Evolutionary conservation across 495 filamentous ascomycete genomes (phyloP).

Genomic region (Letharia columbiana): DNA sequence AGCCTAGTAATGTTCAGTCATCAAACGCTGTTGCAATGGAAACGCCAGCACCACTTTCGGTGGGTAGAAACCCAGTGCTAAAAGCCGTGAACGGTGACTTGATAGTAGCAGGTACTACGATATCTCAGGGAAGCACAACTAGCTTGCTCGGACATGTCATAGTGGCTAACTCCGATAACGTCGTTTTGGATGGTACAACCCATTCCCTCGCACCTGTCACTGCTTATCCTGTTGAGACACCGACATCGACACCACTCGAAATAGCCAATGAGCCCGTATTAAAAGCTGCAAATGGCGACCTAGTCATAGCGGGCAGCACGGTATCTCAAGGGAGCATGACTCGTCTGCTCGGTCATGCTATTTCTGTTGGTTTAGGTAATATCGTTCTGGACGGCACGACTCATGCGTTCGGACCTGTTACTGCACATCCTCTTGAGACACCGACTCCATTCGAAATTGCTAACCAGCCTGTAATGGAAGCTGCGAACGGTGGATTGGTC

Average conservation of each 20-base stretch:
- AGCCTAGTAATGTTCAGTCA: not conserved
- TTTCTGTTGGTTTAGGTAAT: not conserved
- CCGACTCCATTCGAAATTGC: conserved; percentile 4
- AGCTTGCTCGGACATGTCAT: not conserved
- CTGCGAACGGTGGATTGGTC: not conserved
- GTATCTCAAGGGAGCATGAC: not conserved
- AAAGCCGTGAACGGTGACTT: conserved; percentile 2
- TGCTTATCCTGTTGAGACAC: not conserved
- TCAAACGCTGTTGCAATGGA: not conserved
- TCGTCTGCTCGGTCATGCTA: not conserved
- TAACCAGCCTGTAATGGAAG: not conserved
- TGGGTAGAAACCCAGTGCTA: not conserved
- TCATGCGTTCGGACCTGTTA: not conserved
- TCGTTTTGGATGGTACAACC: not conserved
- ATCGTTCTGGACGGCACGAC: not conserved
- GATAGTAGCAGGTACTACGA: not conserved
- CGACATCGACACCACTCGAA: not conserved
- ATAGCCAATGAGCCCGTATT: not conserved
- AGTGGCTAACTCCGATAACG: not conserved
- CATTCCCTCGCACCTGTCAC: not conserved
- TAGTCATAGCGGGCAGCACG: conserved; percentile 3
- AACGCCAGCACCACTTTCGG: conserved; percentile 2
- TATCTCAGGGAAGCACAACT: not conserved
- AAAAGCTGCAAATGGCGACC: conserved; percentile 1
- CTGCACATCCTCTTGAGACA: conserved; percentile 3